These are phyloP conservation scores for Trichoderma oligosporum DNA, from an alignment of 2,329 filamentous ascomycete species.

Conservation along the genomic window DNA sequence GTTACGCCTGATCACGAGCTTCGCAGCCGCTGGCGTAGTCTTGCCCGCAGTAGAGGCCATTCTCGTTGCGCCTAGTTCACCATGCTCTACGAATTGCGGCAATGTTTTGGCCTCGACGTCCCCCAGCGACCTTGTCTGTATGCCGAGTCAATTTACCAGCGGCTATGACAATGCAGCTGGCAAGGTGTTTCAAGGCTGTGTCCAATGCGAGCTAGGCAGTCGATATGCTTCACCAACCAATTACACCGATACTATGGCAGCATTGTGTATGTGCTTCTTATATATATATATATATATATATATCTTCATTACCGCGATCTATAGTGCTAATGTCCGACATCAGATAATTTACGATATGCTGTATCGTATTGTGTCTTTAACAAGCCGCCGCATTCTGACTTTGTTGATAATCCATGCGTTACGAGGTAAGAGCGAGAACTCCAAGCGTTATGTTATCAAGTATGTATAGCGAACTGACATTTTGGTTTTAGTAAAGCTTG, in stretches of 20 bases:
- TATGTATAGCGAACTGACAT: conserved; percentile 26
- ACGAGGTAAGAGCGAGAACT: conserved; percentile 43
- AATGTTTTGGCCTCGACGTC: conserved; percentile 49
- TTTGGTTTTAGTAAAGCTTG: conserved; percentile 47
- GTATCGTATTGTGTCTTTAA: conserved; percentile 55
- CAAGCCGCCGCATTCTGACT: conserved; percentile 40
- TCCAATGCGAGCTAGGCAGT: conserved; percentile 52
- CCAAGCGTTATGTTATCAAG: background rate
- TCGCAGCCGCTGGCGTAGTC: conserved; percentile 23
- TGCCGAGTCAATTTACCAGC: conserved; percentile 28
- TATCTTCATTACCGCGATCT: background rate
- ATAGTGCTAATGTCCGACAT: conserved; percentile 19
- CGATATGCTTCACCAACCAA: conserved; percentile 40
- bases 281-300: background rate
- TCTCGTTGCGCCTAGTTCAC: conserved; percentile 45
- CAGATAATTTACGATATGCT: conserved; percentile 58
- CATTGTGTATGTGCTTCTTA: conserved; percentile 49
- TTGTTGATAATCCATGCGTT: conserved; percentile 45
- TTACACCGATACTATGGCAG: conserved; percentile 50
- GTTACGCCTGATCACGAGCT: conserved; percentile 22
- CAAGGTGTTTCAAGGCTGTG: conserved; percentile 49
- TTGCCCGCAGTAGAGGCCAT: conserved; percentile 32
- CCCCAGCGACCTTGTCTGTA: conserved; percentile 47
- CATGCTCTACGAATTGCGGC: conserved; percentile 50
- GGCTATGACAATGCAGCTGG: conserved; percentile 40